A percentile compares a stretch with the other conserved stretches of the same genome.
Conservation (phyloP, 2,329 filamentous ascomycete species). For the Exophiala mesophila region DNA sequence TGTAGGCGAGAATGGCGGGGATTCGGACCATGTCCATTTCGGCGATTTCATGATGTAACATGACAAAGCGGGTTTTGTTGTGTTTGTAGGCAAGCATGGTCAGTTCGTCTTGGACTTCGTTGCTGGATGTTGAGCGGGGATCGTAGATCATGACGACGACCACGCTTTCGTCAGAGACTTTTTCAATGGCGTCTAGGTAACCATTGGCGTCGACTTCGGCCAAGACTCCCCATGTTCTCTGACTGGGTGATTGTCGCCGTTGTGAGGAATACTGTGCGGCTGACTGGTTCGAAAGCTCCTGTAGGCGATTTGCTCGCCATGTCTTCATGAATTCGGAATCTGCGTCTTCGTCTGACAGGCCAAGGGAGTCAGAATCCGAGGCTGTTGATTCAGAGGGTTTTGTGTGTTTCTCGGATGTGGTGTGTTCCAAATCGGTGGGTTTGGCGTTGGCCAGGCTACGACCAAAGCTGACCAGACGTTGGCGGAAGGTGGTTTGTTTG, state of each 20-base stretch:
- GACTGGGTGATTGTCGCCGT: constrained; percentile 58
- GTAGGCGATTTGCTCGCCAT: constrained; percentile 77
- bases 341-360: constrained; percentile 28
- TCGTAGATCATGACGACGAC: constrained; percentile 95
- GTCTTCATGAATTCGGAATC: constrained; percentile 59
- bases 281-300: constrained; percentile 66
- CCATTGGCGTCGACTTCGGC: constrained; percentile 83
- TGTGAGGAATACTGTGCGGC: constrained; percentile 33
- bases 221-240: constrained; percentile 71
- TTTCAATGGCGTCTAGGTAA: constrained; percentile 95
- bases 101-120: constrained; percentile 73
- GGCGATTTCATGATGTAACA: constrained; percentile 84
- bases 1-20: constrained; percentile 84
- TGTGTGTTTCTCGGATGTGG: constrained; percentile 23
- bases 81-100: constrained; percentile 67
- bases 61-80: constrained; percentile 75
- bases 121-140: constrained; percentile 73
- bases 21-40: constrained; percentile 88
- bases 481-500: constrained; percentile 43
- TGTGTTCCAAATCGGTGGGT: constrained; percentile 1
- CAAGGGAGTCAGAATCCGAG: constrained; percentile 27
- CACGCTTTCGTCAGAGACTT: constrained; percentile 70
- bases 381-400: constrained; percentile 21
- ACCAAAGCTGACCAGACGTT: constrained; percentile 32
- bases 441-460: constrained; percentile 15